Base-by-base conservation (phyloP, 192 early-diverging fungal species). In the Fimicolochytrium jonesii region DNA sequence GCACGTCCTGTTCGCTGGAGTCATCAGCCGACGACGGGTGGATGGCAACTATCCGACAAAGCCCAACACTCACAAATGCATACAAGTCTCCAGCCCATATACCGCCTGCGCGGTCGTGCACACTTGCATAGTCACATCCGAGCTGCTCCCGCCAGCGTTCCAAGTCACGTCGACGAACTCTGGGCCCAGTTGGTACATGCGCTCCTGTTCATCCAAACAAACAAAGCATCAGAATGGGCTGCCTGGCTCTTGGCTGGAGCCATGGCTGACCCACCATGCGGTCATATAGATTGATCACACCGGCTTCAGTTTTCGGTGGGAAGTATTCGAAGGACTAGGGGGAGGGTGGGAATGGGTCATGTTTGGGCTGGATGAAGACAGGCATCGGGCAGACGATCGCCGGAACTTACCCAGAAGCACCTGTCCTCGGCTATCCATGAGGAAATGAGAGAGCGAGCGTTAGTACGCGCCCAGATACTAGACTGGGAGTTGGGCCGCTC, bases 241-340 rank as follows among this genome's bases (percentile, higher is more conserved):
- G 36, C 36, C 7, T 17, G 17, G 36, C 36, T 10, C 17, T 10
- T 6, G 17, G 36, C 6, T 23, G n/a, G 11, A 15, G 45, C n/a
- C 45, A n/a, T n/a, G n/a, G n/a, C n/a, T n/a, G n/a, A 44, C 59
- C 11, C 47, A 69, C 76, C 72, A 98, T 90, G 62, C 95, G 92
- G 67, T 98, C 95, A 71, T 91, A 95, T 59, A 98, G 74, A 80
- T 98, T 98, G 73, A 87, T 84, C 60, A 98, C 90, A 63, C 93
- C 95, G 76, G 90, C 61, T 45, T 88, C 85, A n/a, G 97, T 99
- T 75, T 95, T 99, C 43, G 97, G 97, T 31, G 97, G 95, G 63
- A 97, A 99, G 77, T 90, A 99, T 77, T 99, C 97, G 61, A 99
- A 92, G 30, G 94, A 96, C 81, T 72, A 48, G 30, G 52, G 6